Base-by-base conservation (phyloP, 805 yeast species). In the Candida piceae region DNA sequence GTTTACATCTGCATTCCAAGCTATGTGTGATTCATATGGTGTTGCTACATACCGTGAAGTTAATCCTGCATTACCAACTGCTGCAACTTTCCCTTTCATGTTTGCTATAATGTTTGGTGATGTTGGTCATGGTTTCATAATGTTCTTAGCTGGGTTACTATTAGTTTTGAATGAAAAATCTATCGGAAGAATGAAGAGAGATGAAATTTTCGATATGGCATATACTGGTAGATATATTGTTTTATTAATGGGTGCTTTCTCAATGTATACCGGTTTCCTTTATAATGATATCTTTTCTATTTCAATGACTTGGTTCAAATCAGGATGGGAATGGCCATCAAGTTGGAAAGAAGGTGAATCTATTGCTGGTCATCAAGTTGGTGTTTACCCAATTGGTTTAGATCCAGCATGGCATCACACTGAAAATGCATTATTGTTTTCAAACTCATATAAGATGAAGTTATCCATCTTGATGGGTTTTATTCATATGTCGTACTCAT, bases 11-110 rank as follows among this genome's bases (percentile, higher is more conserved):
- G 96, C 96, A 0, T 93, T 87, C 70, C 99, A 93, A 67, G 69
- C 78, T 32, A 88, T 93, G 66, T 85, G 87, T 55, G 98, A 93
- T 60, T 93, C 97, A 3, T 93, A 93, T 62, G 98, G 97, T 50
- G 71, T 87, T 40, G 93, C 96, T 8, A 76, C 87, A 3, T 93
- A 93, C 64, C 81, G 87, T 50, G 98, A 93, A 62, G 93, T 93
- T 20, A 93, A 93, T 60, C 96, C 98, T 4, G 98, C 95, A 37
- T 68, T 93, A 45, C 90, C 98, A 4, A 90, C 98, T 1, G 77
- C 87, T 32, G 82, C 93, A 18, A 93, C 98, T 0, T 93, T 93
- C 69, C 98, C 98, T 17, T 93, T 93, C 54, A 78, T 82, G 85
- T 82, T 82, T 62, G 87, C 89, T 13, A 78, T 82, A 44, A 82